These are phyloP conservation scores for Trametes cingulata DNA, from an alignment of 768 basidiomycete species.

Conservation along the genomic window DNA sequence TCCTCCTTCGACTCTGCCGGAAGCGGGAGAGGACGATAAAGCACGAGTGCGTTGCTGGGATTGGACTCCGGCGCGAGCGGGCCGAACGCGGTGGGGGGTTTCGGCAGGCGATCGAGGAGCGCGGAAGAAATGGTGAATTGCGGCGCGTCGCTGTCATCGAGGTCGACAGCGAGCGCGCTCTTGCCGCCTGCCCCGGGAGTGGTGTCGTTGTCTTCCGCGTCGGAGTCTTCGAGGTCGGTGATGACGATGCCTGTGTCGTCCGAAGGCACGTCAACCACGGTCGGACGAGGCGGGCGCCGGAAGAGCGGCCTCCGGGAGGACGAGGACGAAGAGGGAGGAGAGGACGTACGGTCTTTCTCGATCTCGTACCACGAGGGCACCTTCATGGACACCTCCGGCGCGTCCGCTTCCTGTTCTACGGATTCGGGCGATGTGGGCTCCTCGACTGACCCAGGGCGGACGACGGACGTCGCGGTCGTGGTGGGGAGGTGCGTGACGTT, in stretches of 20 bases:
- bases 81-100: background rate
- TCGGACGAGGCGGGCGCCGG: slow-evolving; percentile 9
- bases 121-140: slow-evolving; percentile 24
- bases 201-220: slow-evolving; percentile 30
- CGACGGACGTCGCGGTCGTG: slow-evolving; percentile 13
- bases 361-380: slow-evolving; percentile 65
- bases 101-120: slow-evolving; percentile 25
- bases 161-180: background rate
- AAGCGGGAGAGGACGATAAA: slow-evolving; percentile 28
- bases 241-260: slow-evolving; percentile 57
- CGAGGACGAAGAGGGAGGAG: slow-evolving; percentile 6
- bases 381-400: slow-evolving; percentile 66
- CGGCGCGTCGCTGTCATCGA: slow-evolving; percentile 31
- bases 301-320: background rate
- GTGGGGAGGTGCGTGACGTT: slow-evolving; percentile 3
- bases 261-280: slow-evolving; percentile 11
- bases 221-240: slow-evolving; percentile 48
- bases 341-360: slow-evolving; percentile 63
- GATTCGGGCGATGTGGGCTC: slow-evolving; percentile 36
- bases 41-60: slow-evolving; percentile 29
- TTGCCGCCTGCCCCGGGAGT: background rate
- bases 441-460: slow-evolving; percentile 43
- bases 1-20: slow-evolving; percentile 2
- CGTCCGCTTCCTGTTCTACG: slow-evolving; percentile 11
- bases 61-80: slow-evolving; percentile 15